Base-by-base conservation (phyloP, 2,329 filamentous ascomycete species). In the Fusarium abutilonis region DNA sequence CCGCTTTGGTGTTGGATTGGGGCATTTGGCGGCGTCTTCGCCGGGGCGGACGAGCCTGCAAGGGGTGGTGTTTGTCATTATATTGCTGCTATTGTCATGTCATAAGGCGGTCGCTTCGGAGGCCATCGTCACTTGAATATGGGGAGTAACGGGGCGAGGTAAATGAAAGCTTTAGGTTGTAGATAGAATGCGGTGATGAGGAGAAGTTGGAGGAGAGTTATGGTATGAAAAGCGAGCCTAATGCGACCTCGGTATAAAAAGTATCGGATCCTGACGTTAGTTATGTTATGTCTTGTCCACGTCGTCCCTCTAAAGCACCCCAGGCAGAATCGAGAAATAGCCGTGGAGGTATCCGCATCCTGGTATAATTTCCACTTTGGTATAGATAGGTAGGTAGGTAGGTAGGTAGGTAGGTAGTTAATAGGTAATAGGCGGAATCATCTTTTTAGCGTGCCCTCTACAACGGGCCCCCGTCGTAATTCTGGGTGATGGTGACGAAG, bases 41-140 rank as follows among this genome's bases (percentile, higher is more conserved):
- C 39, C 32, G n/a, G 50, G 42, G 50, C 58, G 40, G 26, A 51
- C 26, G 32, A 42, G 38, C 43, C 62, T 48, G 23, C 46, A 52
- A 39, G 50, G 46, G 39, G 23, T 57, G 53, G 36, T 63, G 41
- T 42, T 56, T 38, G 47, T 52, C 64, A 67, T 67, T 35, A 10
- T 68, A 48, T 32, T 35, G 44, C 23, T 50, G 52, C 36, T 58
- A 53, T 66, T 34, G 60, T 65, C 66, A 69, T 70, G 57, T 70
- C 64, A 69, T 64, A 50, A 58, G 40, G 67, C 32, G 56, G 53
- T 55, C 49, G 41, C 41, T 60, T 36, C 28, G 31, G 43, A 51
- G 43, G 50, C 46, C 60, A 65, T 68, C 35, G 40, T 60, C 28
- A 45, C 29, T 47, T 17, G 47, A 15, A 49, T 32, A 17, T 26